phyloP scores from a whole-genome alignment of 2,329 filamentous ascomycete species.

The Penicillium nordicum region DNA sequence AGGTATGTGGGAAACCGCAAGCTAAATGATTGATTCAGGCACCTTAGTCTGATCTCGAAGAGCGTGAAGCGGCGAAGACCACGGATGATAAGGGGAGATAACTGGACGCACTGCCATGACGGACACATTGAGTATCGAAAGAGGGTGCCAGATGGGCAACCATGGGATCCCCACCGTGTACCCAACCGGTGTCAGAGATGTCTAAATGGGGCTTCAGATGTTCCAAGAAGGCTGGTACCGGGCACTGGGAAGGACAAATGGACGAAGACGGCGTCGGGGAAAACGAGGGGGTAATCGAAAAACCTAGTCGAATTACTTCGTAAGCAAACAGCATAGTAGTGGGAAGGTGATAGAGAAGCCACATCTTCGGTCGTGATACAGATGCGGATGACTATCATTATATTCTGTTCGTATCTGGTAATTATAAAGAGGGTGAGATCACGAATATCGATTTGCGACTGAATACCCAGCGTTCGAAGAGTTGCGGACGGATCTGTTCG shows the following conservation, averaged over 20 bases:
- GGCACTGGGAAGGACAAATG: not conserved
- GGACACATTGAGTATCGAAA: not conserved
- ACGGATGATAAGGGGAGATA: not conserved
- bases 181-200: fast-evolving
- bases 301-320: not conserved
- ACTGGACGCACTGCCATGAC: not conserved
- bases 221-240: not conserved
- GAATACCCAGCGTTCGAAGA: not conserved
- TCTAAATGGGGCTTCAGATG: not conserved
- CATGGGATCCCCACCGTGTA: not conserved
- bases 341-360: not conserved
- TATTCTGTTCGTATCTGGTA: not conserved
- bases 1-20: not conserved
- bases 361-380: not conserved
- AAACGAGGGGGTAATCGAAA: not conserved
- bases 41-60: not conserved
- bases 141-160: not conserved
- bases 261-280: not conserved
- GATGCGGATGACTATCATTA: not conserved
- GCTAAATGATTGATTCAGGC: not conserved
- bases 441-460: not conserved
- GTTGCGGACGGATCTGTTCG: not conserved
- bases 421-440: not conserved
- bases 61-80: not conserved
- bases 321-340: not conserved